Evolutionary conservation across 2,329 filamentous ascomycete species (phyloP), one percentile per base, ranked within the genome.

Genomic region (Grosmannia serpens): DNA sequence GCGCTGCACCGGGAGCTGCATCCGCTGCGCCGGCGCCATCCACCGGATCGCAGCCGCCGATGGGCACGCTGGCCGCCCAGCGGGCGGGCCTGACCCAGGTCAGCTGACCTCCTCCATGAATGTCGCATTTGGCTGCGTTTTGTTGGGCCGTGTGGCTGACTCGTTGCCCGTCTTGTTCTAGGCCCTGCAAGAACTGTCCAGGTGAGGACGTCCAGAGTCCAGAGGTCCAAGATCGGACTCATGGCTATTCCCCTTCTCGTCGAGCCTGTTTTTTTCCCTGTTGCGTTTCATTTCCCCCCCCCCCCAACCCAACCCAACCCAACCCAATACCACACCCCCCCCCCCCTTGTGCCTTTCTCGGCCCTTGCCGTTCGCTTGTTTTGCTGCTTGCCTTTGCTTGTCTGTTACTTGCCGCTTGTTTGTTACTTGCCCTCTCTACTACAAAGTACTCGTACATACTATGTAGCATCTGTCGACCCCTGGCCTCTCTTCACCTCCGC

Each of bases 111-210:
- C 35, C 3, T 24, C 44, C 44, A n/a, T n/a, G n/a, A n/a, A n/a
- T n/a, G n/a, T n/a, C n/a, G n/a, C n/a, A n/a, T n/a, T 49, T 56
- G 26, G n/a, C 24, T 41, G 26, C 41, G 35, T 54, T 29, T 58
- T 41, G 27, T 41, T 20, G 17, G 10, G 44, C 27, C 26, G 24
- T 55, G 24, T 15, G 41, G 53, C 58, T 60, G 53, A 60, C 55
- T 38, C 47, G 24, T 46, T n/a, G 38, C 26, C 26, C 49, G n/a
- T 54, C 47, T 22, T 44, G 55, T n/a, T 58, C n/a, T 49, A 62
- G 61, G 61, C 61, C 17, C 53, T 62, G 11, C 24, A 58, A 58
- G 61, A 62, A 57, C 50, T 62, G 31, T 51, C 59, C 8, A 58
- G 51, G 61, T 62, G 57, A 56, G 58, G 24, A n/a, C 35, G 33